Evolutionary conservation across 164 flowering plant genomes (phyloP), one percentile per base, ranked within the genome.

Genomic region (Houttuynia cordata): DNA sequence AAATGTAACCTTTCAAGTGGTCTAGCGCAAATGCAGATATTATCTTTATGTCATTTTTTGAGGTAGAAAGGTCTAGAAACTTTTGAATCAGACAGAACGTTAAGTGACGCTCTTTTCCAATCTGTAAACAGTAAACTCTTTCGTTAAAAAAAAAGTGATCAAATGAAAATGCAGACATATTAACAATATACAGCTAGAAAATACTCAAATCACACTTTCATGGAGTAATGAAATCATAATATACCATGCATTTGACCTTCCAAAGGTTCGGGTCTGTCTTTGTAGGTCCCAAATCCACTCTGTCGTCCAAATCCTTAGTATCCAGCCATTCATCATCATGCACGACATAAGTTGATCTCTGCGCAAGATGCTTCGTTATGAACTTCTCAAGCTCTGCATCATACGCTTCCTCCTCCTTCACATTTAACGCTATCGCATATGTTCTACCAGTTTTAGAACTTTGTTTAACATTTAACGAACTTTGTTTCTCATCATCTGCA

Each of bases 81-180:
- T 93, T 93, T 75, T 93, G 97, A 82, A 93, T 90, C 18, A 93
- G 83, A 69, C 97, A 93, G 72, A 86, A 81, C 42, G 79, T 88
- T 42, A 84, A 71, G 66, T 76, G 75, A 70, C 79, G 82, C 82
- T 92, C 98, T 39, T 87, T 89, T 61, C 96, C 96, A 81, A 73
- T 83, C 98, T 92, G 72, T 23, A 9, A 54, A 24, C 70, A 75
- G 23, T 24, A 24, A 66, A 59, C 24, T 30, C 3, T 3, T 18
- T n/a, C 0, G 30, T 42, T 6, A 55, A 23, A 8, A 45, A 41
- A 50, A 41, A 21, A 63, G 22, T 14, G 10, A 52, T 13, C 45
- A 1, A 56, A 39, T 24, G 25, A 45, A 22, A 12, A 19, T 17
- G 10, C 59, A 23, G 23, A 21, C 8, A 40, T 40, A 7, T 19